A percentile compares a stretch with the other conserved stretches of the same genome.
phyloP scores from a whole-genome alignment of 139 green algal genomes.

The Chlorella vulgaris region DNA sequence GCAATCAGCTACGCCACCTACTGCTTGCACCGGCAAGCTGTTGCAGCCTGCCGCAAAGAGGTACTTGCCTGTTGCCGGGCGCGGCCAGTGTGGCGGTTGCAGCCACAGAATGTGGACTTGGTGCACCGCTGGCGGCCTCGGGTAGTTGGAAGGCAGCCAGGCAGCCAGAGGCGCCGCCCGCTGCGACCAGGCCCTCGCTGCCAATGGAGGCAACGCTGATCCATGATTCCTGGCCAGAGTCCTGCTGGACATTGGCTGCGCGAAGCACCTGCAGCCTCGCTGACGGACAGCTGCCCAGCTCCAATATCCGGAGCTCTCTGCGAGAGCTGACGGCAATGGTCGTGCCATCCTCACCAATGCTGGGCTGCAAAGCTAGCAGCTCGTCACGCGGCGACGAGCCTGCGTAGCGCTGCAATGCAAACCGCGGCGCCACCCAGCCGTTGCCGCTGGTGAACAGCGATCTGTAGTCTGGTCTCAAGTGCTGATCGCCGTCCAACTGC shows the following conservation, averaged over 20 bases:
- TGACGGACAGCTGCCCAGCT: neutral
- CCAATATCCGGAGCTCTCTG: conserved; percentile 12
- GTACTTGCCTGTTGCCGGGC: neutral
- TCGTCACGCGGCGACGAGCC: neutral
- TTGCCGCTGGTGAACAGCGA: conserved; percentile 6
- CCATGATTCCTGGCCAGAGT: neutral
- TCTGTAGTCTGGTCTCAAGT: neutral
- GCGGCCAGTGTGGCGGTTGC: neutral
- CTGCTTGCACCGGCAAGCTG: too few relatives aligned
- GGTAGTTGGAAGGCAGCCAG: conserved; percentile 3
- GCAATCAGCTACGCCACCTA: too few relatives aligned
- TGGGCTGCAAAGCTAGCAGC: neutral
- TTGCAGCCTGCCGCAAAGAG: too few relatives aligned
- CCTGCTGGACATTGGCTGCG: neutral
- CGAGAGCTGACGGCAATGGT: conserved; percentile 4
- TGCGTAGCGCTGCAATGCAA: conserved; percentile 2
- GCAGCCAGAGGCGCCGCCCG: neutral
- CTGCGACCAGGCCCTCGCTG: conserved; percentile 7
- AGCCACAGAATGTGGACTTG: neutral
- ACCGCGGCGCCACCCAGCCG: conserved; percentile 1
- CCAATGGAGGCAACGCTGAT: neutral
- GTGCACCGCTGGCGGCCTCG: neutral
- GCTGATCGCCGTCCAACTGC: too few relatives aligned
- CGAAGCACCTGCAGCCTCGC: neutral
- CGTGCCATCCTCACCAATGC: neutral